Conservation (phyloP, 169 alveolate genomes). For the Eimeria praecox region DNA sequence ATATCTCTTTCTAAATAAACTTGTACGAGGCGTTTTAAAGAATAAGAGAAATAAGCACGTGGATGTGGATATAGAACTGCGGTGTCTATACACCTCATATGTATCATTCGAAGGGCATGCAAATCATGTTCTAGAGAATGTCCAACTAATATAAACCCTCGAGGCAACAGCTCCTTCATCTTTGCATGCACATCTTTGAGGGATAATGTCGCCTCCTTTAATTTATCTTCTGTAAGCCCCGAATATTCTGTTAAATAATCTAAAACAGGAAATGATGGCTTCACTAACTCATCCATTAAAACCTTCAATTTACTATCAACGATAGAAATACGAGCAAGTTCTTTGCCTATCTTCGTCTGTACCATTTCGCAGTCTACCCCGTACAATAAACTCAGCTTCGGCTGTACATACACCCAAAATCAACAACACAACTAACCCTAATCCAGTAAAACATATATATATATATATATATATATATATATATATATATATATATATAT, state of each 20-base stretch:
- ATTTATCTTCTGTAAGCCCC: conserved; percentile 78
- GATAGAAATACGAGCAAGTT: conserved; percentile 83
- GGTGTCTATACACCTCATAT: conserved; percentile 83
- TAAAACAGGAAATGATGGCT: conserved; percentile 66
- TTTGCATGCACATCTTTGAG: conserved; percentile 69
- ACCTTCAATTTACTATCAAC: conserved; percentile 63
- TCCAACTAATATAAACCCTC: conserved; percentile 81
- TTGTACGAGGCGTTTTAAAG: conserved; percentile 80
- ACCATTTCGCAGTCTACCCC: conserved; percentile 87
- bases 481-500: neutral
- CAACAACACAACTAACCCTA: too few relatives aligned
- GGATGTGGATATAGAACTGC: conserved; percentile 83
- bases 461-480: neutral
- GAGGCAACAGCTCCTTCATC: conserved; percentile 48
- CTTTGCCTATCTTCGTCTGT: conserved; percentile 71
- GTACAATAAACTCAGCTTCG: conserved; percentile 6
- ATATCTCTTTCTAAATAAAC: conserved; percentile 43
- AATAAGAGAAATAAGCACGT: conserved; percentile 7
- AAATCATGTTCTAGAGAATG: conserved; percentile 86
- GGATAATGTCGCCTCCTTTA: conserved; percentile 56
- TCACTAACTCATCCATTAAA: conserved; percentile 80
- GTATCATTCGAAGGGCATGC: conserved; percentile 78
- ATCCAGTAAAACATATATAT: neutral
- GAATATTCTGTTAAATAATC: conserved; percentile 84
- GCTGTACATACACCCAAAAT: neutral